These are phyloP conservation scores for Mesembryanthemum crystallinum DNA, from an alignment of 148 eudicot genomes.

Conservation along the genomic window DNA sequence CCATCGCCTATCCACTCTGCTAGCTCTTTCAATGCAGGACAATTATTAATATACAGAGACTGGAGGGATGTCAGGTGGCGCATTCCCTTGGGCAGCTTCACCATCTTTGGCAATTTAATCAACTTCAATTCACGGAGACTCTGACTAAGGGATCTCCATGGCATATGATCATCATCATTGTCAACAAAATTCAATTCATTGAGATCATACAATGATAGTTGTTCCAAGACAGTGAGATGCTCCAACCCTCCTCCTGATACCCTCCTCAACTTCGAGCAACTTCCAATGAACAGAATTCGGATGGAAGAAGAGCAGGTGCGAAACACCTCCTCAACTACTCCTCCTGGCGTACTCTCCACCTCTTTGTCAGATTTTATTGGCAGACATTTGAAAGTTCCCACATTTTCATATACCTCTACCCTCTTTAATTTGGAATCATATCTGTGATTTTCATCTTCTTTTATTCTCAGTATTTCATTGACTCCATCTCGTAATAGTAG, in stretches of 20 bases:
- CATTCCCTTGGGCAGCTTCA: constrained; percentile 15
- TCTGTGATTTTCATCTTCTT: background rate
- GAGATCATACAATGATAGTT: background rate
- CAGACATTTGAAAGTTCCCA: background rate
- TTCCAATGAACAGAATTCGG: background rate
- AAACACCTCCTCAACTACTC: background rate
- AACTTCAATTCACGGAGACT: background rate
- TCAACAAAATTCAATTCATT: background rate
- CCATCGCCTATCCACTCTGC: constrained; percentile 20
- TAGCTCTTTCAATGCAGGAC: background rate
- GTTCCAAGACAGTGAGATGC: constrained; percentile 24
- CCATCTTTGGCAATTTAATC: background rate
- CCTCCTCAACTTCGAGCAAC: constrained; percentile 7
- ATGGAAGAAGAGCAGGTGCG: constrained; percentile 13
- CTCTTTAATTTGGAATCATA: background rate
- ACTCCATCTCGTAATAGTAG: background rate
- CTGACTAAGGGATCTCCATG: constrained; percentile 7
- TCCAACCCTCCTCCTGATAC: constrained; percentile 20
- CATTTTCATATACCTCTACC: background rate
- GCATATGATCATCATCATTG: background rate
- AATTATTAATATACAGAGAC: background rate
- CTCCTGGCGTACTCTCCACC: constrained; percentile 3
- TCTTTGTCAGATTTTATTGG: background rate
- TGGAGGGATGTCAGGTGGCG: constrained; percentile 20
- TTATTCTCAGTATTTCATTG: background rate